Evolutionary conservation across 306 rosid species (phyloP), one percentile per base, ranked within the genome.

Genomic region (Cucumis sativus): DNA sequence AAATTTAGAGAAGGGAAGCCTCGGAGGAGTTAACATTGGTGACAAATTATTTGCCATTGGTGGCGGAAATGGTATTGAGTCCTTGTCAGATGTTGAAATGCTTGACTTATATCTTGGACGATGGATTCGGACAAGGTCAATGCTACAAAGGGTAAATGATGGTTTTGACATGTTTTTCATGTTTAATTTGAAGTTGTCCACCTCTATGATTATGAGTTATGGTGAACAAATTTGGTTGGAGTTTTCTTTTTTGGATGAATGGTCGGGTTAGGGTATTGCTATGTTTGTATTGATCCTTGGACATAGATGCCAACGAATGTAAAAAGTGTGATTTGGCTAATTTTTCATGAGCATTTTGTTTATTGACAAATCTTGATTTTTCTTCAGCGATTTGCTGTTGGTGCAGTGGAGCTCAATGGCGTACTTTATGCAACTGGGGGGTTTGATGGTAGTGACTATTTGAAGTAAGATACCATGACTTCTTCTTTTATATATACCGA

Each of bases 1-100:
- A 82, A 87, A 78, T 81, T 78, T 83, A 79, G 82, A 71, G 79
- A 95, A 87, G 82, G 98, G 98, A 67, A 89, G 97, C 80, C 85
- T 90, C 51, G 84, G 88, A 64, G 87, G 82, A 81, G 87, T 86
- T 78, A 80, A 81, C 78, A 54, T 82, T 55, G 85, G 78, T 76
- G 63, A 82, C 49, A 84, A 84, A 83, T 11, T 84, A 65, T 92
- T 85, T 83, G 84, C 81, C 43, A 59, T 88, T 79, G 90, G 88
- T 74, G 84, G 89, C 13, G 88, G 89, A 18, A 83, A 89, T 78
- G 87, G 83, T 47, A 8, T 71, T 45, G 81, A 80, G 7, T 72
- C 80, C 64, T 89, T 83, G 76, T 83, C 88, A 60, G 80, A 83
- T 41, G 84, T 78, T 83, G 89, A 90, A 68, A 88, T 90, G 90